Base-by-base conservation (phyloP, 2,329 filamentous ascomycete genomes). In the Neonectria neomacrospora region DNA sequence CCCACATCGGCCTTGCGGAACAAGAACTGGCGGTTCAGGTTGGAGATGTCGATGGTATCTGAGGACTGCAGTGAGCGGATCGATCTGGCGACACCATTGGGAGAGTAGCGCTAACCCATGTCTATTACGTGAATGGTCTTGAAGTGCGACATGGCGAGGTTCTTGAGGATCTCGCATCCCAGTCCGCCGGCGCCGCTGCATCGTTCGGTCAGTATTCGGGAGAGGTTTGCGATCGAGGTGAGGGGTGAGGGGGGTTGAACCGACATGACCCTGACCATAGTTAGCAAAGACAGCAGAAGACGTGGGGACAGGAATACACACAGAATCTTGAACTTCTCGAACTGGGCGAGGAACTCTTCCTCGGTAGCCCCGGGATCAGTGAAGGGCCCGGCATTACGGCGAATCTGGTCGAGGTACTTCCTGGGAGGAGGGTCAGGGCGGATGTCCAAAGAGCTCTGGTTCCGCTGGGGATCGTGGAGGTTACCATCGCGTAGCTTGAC, bases 21-120 rank as follows among this genome's bases (percentile, higher is more conserved):
- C 63, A 99, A 88, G 75, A 99, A 99, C 74, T 99, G 96, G 44
- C 96, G 91, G 80, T 99, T 99, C 22, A 99, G 86, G 77, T 99
- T 99, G 54, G 94, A 97, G 64, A 99, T 95, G 76, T 99, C 96
- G 78, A 99, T 99, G 1, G 95, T 99, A 79, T 99, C 94, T 93
- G 69, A 10, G 47, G 45, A 47, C 2, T 23, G 28, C 54, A 41
- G 69, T 66, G 54, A 71, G 68, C 53, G 16, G 39, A 47, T 58
- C 30, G 30, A 8, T 28, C 42, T 32, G 37, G 39, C 3, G 10
- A 9, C 22, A 28, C 32, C 10, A 18, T n/a, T 14, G 34, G 20
- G 23, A 18, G 30, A 47, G 42, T 11, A 22, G 32, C 16, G n/a
- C 84, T 62, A 80, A 91, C 91, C 93, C 96, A 99, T 99, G 80